Evolutionary conservation across 2,329 filamentous ascomycete genomes (phyloP).

Genomic region (Xylariaceae sp.): DNA sequence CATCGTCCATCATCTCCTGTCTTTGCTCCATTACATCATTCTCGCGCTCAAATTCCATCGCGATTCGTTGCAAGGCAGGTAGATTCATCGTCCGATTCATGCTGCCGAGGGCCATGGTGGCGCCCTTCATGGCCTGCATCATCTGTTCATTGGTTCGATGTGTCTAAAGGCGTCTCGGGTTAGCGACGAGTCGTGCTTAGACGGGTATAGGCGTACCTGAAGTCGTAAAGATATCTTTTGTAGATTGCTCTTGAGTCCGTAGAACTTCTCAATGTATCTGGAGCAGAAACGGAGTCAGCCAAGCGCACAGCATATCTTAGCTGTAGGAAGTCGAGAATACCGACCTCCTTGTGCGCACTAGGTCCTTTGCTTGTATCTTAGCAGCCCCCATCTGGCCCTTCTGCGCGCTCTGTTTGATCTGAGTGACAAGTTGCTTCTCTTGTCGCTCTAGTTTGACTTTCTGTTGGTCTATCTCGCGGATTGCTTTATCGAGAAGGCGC

Average conservation of each 20-base stretch:
- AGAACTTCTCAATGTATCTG: slow-evolving; percentile 97
- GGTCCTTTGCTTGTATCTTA: slow-evolving; percentile 97
- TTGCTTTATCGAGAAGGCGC: slow-evolving; percentile 94
- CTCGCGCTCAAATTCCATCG: slow-evolving; percentile 98
- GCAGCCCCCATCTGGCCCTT: slow-evolving; percentile 98
- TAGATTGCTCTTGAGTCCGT: slow-evolving; percentile 94
- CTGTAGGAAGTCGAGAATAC: slow-evolving; percentile 16
- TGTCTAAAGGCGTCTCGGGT: slow-evolving; percentile 62
- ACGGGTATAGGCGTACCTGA: slow-evolving; percentile 65
- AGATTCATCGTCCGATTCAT: slow-evolving; percentile 99
- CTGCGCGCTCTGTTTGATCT: slow-evolving; percentile 98
- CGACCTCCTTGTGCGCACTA: slow-evolving; percentile 86
- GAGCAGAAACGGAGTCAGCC: not conserved
- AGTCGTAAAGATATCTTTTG: slow-evolving; percentile 95
- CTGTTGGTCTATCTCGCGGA: slow-evolving; percentile 93
- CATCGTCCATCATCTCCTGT: slow-evolving; percentile 99
- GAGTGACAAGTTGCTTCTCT: slow-evolving; percentile 93
- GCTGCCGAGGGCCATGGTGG: slow-evolving; percentile 87
- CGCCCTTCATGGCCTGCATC: slow-evolving; percentile 99
- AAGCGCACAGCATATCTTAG: not conserved
- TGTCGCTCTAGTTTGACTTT: slow-evolving; percentile 96
- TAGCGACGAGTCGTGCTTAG: slow-evolving; percentile 1
- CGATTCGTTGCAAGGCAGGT: slow-evolving; percentile 91
- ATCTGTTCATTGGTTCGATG: slow-evolving; percentile 99
- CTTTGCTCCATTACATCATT: slow-evolving; percentile 99